Evolutionary conservation across 768 basidiomycete species (phyloP).

Genomic region (Pleurotus sapidus): DNA sequence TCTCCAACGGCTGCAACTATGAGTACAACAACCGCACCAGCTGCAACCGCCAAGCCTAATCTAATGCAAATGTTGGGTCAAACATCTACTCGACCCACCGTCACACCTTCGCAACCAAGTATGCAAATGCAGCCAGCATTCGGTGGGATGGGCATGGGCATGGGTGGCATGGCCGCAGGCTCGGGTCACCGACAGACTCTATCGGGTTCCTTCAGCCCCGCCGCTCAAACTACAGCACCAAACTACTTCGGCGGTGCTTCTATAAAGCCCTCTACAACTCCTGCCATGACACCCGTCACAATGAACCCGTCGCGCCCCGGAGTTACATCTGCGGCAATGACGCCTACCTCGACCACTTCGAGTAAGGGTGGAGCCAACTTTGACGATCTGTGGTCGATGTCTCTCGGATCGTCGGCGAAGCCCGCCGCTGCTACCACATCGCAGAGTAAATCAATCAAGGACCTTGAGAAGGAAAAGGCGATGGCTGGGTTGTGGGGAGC

Average conservation of each 20-base stretch:
- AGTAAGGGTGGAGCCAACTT: slow-evolving; percentile 58
- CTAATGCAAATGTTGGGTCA: slow-evolving; percentile 46
- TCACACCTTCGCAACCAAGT: neutral
- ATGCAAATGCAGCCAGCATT: slow-evolving; percentile 5
- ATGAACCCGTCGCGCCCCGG: neutral
- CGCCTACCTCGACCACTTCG: slow-evolving; percentile 24
- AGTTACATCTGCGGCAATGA: slow-evolving; percentile 11
- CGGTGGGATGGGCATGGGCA: slow-evolving; percentile 8
- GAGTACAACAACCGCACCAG: slow-evolving; percentile 18
- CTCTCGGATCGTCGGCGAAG: slow-evolving; percentile 48
- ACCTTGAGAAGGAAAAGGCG: slow-evolving; percentile 85
- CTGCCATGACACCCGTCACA: slow-evolving; percentile 16
- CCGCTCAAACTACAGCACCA: slow-evolving; percentile 13
- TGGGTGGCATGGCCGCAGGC: slow-evolving; percentile 14
- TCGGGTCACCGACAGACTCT: slow-evolving; percentile 4
- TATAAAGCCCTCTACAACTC: slow-evolving; percentile 29
- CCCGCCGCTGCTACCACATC: slow-evolving; percentile 31
- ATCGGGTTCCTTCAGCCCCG: neutral
- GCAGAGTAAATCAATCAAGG: slow-evolving; percentile 77
- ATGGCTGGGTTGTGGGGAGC: slow-evolving; percentile 77
- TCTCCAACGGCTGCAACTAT: slow-evolving; percentile 14
- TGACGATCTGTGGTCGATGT: slow-evolving; percentile 88
- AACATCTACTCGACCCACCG: slow-evolving; percentile 7
- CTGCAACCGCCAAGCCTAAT: slow-evolving; percentile 30
- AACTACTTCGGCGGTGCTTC: slow-evolving; percentile 29